A percentile compares a stretch with the other conserved stretches of the same genome.
Evolutionary conservation across 2,329 filamentous ascomycete genomes (phyloP).

Genomic region (Nothomitra cinnamomea): DNA sequence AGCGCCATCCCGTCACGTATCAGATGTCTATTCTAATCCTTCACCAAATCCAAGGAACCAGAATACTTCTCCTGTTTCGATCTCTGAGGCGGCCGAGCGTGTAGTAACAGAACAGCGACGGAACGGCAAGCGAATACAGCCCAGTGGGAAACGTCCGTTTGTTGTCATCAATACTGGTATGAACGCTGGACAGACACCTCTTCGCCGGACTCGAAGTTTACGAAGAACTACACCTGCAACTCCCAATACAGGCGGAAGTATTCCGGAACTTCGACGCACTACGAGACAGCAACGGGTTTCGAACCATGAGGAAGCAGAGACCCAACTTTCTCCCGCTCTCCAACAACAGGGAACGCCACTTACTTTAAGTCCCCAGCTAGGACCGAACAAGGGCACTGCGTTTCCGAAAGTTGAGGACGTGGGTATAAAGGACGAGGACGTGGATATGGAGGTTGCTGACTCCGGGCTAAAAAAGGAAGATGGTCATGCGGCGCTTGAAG

Average conservation of each 20-base stretch:
- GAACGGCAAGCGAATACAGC: slow-evolving; percentile 26
- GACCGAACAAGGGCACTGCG: slow-evolving; percentile 6
- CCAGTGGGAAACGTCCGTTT: slow-evolving; percentile 12
- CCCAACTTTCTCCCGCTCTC: not conserved
- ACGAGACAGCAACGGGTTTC: not conserved
- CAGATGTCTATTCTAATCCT: slow-evolving; percentile 9
- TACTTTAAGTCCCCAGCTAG: slow-evolving; percentile 13
- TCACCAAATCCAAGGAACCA: slow-evolving; percentile 25
- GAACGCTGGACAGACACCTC: slow-evolving; percentile 4
- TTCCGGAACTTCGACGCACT: not conserved
- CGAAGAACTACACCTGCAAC: slow-evolving; percentile 21
- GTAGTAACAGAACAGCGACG: not conserved
- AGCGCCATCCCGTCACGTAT: slow-evolving; percentile 7
- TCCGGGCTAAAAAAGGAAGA: slow-evolving; percentile 11
- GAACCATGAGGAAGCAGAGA: not conserved
- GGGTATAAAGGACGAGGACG: slow-evolving; percentile 10
- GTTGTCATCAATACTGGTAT: slow-evolving; percentile 4
- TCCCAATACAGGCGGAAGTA: slow-evolving; percentile 17
- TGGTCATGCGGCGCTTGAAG: slow-evolving; percentile 21
- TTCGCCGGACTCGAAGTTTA: slow-evolving; percentile 8
- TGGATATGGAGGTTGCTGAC: not conserved
- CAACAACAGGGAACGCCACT: slow-evolving; percentile 14
- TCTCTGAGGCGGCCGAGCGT: slow-evolving; percentile 33
- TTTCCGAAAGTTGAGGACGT: slow-evolving; percentile 7
- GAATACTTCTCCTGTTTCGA: slow-evolving; percentile 34